Evolutionary conservation across 1,139 yeast species (phyloP), one percentile per base, ranked within the genome.

Genomic region (Ogataea hybrid): DNA sequence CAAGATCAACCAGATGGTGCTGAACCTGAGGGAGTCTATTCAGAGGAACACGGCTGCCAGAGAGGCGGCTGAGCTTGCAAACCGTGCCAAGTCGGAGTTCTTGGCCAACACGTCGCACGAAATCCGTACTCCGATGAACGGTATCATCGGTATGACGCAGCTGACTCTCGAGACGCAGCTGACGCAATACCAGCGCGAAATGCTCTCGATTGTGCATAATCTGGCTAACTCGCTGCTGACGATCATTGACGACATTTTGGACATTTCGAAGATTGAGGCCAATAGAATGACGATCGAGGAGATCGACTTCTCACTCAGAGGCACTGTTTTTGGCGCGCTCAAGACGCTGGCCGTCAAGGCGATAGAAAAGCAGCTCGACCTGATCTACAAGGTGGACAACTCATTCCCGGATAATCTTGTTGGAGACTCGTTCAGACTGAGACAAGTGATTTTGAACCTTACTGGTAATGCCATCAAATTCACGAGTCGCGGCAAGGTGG

Each of bases 81-180:
- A 87, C 62, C 75, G 86, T 55, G 89, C 95, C n/a, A 87, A 87
- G 64, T 85, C 95, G 5, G 96, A 87, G 62, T 87, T 87, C 61
- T 73, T 87, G 66, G 95, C 95, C 28, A 87, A 87, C 57, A 87
- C 87, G 81, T 86, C 95, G 4, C 96, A 87, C 67, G 96, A 87
- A 65, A 84, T 87, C 56, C 74, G 96, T 63, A 87, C 96, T 5
- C 96, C 96, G 18, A 83, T 87, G 77, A 87, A 87, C 62, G 96
- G 96, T 69, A 87, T 87, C 39, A 84, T 87, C 57, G 95, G 95
- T 58, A 87, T 87, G 92, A 87, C 95, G 2, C 95, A 87, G 62
- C 69, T 87, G 52, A 84, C 95, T 0, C 71, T 87, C 44, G 96
- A 87, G 56, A 86, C 95, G 0, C 92, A 86, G 58, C 70, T 86